Conservation (phyloP, 2,329 filamentous ascomycete genomes). For the Fusarium stilboides region DNA sequence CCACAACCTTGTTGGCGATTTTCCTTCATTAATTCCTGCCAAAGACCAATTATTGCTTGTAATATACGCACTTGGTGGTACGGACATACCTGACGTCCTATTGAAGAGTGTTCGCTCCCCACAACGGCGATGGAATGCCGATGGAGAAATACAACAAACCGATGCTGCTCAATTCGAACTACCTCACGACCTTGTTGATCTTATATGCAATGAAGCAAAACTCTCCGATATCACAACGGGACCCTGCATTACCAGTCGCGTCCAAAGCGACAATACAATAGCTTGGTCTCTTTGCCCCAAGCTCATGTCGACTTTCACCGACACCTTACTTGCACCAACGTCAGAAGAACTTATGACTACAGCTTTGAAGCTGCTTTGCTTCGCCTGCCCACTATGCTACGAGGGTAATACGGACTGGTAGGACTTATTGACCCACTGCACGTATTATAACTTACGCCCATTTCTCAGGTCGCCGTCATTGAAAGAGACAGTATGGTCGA, state of each 20-base stretch:
- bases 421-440: not conserved
- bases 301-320: not conserved
- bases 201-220: slow-evolving; percentile 35
- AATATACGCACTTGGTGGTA: slow-evolving; percentile 41
- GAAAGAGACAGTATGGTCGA: slow-evolving; percentile 46
- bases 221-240: slow-evolving; percentile 5
- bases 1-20: slow-evolving; percentile 45
- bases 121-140: slow-evolving; percentile 43
- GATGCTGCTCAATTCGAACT: slow-evolving; percentile 43
- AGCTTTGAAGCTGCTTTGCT: slow-evolving; percentile 48
- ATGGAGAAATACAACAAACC: slow-evolving; percentile 45
- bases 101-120: slow-evolving; percentile 37
- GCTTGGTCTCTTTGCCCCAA: slow-evolving; percentile 42
- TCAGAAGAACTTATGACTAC: slow-evolving; percentile 29
- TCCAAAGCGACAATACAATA: slow-evolving; percentile 24
- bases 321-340: slow-evolving; percentile 20
- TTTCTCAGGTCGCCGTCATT: slow-evolving; percentile 38
- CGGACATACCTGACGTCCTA: slow-evolving; percentile 40
- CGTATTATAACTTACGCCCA: not conserved
- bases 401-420: slow-evolving; percentile 52
- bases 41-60: slow-evolving; percentile 45
- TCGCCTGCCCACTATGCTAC: slow-evolving; percentile 48
- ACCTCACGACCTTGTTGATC: slow-evolving; percentile 23
- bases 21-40: slow-evolving; percentile 41
- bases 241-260: slow-evolving; percentile 18